Evolutionary conservation across 805 yeast species (phyloP), one percentile per base, ranked within the genome.

Genomic region (Candida qinlingensis): DNA sequence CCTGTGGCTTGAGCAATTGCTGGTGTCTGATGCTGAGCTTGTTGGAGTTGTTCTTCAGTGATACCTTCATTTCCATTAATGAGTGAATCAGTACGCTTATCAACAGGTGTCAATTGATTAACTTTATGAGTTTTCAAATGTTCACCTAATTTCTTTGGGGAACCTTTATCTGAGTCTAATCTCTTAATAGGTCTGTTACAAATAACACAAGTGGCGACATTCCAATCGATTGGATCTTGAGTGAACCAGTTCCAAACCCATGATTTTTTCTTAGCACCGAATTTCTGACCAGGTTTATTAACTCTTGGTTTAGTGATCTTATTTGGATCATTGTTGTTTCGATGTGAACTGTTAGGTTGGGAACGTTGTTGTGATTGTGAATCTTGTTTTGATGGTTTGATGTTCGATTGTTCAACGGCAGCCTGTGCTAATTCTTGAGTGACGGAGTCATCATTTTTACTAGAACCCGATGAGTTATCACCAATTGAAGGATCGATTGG

Each of bases 181-280:
- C 84, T 62, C 29, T 66, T 66, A 36, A 79, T 71, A 10, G 71
- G 65, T 55, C 74, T 77, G 1, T 77, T 76, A 59, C 84, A 79
- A 50, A 62, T 69, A 51, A 77, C 80, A 61, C 84, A 79, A 4
- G 74, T 74, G 2, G 83, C 83, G 19, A 73, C 52, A 47, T 77
- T 76, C 44, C 74, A 69, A 54, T 79, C 76, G 19, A 53, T 53
- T 13, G 60, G 58, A 57, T 77, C 81, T 55, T 79, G 83, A 11
- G 68, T 68, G 56, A 79, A 79, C 83, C 84, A 79, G 25, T 72
- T 63, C 84, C 84, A 79, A 11, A 79, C 83, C 83, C 83, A 79
- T 33, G 80, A 76, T 54, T 72, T 74, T 69, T 79, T 79, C 56
- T 77, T 78, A 13, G 84, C 84, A 13, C 84, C 84, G 51, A 76